Evolutionary conservation across 1,284 basidiomycete genomes (phyloP).

Genomic region (Malassezia yamatoensis): DNA sequence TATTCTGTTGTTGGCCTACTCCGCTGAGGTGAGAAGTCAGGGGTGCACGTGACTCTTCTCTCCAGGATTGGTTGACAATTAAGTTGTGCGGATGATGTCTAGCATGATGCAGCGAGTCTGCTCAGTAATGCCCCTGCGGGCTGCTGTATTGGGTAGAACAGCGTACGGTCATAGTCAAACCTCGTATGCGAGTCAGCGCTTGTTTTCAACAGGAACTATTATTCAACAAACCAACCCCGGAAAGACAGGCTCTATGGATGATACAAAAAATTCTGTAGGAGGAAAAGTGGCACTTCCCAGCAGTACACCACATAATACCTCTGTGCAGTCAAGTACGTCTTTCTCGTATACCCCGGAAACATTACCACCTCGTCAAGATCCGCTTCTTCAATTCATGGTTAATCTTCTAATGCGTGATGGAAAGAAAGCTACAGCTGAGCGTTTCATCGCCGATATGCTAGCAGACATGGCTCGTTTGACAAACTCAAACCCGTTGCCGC

Average conservation of each 20-base stretch:
- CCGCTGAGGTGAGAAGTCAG: neutral
- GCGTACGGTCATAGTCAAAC: too few relatives aligned
- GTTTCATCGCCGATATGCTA: conserved; percentile 41
- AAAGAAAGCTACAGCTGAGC: conserved; percentile 47
- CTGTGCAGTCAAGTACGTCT: neutral
- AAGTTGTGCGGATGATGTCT: neutral
- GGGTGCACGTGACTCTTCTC: neutral
- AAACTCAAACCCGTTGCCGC: conserved; percentile 44
- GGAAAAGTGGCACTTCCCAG: neutral
- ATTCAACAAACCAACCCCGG: neutral
- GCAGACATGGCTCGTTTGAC: conserved; percentile 36
- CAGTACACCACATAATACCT: neutral
- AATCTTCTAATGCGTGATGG: conserved; percentile 49
- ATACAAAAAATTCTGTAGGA: neutral
- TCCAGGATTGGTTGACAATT: neutral
- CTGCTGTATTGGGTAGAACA: too few relatives aligned
- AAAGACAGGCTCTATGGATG: neutral
- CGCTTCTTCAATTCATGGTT: conserved; percentile 42
- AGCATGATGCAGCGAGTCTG: too few relatives aligned
- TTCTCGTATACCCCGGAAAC: conserved; percentile 23
- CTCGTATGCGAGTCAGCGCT: too few relatives aligned
- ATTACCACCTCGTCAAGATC: conserved; percentile 34
- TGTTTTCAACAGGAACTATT: too few relatives aligned
- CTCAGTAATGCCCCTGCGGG: too few relatives aligned
- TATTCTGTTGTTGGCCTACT: neutral